Conservation (phyloP, 257 asterid genomes). For the Jacaranda copaia region DNA sequence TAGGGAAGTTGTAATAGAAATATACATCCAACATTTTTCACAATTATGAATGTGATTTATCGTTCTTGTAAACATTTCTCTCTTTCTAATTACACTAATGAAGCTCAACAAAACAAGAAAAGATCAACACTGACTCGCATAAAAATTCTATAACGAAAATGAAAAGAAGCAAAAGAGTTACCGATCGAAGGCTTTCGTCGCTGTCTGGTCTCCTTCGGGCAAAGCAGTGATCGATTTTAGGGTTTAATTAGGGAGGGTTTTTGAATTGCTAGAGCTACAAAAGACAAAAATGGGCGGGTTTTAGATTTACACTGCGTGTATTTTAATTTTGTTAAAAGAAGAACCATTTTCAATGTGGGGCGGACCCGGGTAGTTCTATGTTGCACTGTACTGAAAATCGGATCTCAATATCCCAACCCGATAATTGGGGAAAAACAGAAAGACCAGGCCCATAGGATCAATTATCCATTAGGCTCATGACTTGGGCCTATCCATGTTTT, state of each 20-base stretch:
- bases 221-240: constrained; percentile 10
- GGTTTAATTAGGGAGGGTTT: constrained; percentile 22
- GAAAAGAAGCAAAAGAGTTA: neutral
- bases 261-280: constrained; percentile 13
- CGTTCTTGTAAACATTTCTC: too few species aligned
- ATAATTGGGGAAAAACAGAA: neutral
- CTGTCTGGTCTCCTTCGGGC: constrained; percentile 4
- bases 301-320: neutral
- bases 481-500: neutral
- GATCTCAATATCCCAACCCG: neutral
- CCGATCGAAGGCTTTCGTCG: neutral
- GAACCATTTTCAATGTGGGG: neutral
- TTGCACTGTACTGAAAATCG: neutral
- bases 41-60: too few species aligned
- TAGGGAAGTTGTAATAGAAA: too few species aligned
- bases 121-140: too few species aligned
- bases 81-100: too few species aligned
- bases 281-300: constrained; percentile 20
- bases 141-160: neutral
- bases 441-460: neutral
- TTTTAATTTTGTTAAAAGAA: too few species aligned
- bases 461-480: neutral
- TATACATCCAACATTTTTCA: too few species aligned
- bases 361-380: neutral
- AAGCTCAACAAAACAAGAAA: too few species aligned